These are phyloP conservation scores for Aureobasidium namibiae DNA, from an alignment of 2,329 filamentous ascomycete species.

Conservation along the genomic window DNA sequence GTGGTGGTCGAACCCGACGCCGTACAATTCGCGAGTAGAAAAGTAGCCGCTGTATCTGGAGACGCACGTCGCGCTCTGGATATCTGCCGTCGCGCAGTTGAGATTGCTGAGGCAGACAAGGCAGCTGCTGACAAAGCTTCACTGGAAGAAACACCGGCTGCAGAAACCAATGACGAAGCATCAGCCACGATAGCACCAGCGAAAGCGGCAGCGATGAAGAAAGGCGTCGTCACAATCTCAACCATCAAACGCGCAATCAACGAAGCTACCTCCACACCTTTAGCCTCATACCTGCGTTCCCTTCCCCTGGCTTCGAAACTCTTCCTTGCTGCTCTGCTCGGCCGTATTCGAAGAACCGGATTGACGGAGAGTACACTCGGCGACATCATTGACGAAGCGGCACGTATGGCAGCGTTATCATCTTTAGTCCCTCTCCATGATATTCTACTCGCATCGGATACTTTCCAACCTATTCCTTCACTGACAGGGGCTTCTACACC, in stretches of 20 bases:
- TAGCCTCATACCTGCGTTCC: conserved; percentile 79
- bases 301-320: conserved; percentile 78
- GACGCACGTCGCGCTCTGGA: conserved; percentile 88
- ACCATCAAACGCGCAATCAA: conserved; percentile 92
- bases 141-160: conserved; percentile 20
- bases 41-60: conserved; percentile 92
- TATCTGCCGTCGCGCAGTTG: conserved; percentile 89
- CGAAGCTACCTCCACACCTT: conserved; percentile 85
- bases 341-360: conserved; percentile 72
- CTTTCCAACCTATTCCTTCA: conserved; percentile 24
- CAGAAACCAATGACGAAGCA: conserved; percentile 20
- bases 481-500: conserved; percentile 18
- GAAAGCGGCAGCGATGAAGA: conserved; percentile 21
- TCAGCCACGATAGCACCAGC: not conserved
- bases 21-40: conserved; percentile 90
- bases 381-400: conserved; percentile 81
- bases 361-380: conserved; percentile 80
- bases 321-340: conserved; percentile 72
- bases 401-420: conserved; percentile 56
- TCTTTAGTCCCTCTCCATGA: conserved; percentile 53
- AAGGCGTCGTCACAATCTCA: conserved; percentile 70
- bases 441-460: conserved; percentile 45
- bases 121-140: conserved; percentile 26
- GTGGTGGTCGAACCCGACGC: conserved; percentile 89
- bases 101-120: conserved; percentile 77